These are phyloP conservation scores for Parmelia sp. DNA, from an alignment of 495 filamentous ascomycete species.

Conservation along the genomic window DNA sequence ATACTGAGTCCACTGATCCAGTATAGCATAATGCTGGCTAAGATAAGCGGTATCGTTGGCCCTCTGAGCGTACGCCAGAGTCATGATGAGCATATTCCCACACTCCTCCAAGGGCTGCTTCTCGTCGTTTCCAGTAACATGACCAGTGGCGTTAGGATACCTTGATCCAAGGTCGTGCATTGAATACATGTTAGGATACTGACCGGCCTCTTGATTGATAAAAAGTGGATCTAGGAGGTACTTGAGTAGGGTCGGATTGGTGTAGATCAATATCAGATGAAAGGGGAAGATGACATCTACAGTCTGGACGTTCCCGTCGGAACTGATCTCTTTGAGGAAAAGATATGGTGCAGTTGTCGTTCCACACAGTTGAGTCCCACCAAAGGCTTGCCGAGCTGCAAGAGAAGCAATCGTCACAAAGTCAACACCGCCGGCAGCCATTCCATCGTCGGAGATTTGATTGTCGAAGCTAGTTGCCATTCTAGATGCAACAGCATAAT, in stretches of 20 bases:
- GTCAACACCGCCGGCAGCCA: constrained; percentile 45
- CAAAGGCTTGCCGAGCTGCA: constrained; percentile 76
- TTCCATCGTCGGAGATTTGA: constrained; percentile 44
- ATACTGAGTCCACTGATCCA: constrained; percentile 83
- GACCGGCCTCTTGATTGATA: constrained; percentile 76
- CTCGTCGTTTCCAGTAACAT: constrained; percentile 74
- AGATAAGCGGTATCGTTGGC: constrained; percentile 43
- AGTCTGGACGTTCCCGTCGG: constrained; percentile 86
- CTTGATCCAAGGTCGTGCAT: constrained; percentile 84
- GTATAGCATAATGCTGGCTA: constrained; percentile 58
- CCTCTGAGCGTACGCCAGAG: constrained; percentile 55
- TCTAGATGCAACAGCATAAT: constrained; percentile 35
- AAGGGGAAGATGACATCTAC: constrained; percentile 93
- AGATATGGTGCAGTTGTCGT: constrained; percentile 67
- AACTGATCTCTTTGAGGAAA: constrained; percentile 92
- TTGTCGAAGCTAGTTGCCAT: constrained; percentile 41
- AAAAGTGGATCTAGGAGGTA: constrained; percentile 77
- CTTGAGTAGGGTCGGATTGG: constrained; percentile 73
- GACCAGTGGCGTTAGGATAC: constrained; percentile 87
- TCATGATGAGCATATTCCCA: constrained; percentile 95
- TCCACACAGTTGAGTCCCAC: constrained; percentile 73
- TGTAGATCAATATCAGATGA: constrained; percentile 84
- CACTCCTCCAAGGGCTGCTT: constrained; percentile 94
- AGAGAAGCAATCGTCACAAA: constrained; percentile 78
- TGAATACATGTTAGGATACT: constrained; percentile 60